A percentile compares a stretch with the other conserved stretches of the same genome.
Evolutionary conservation across 176 grass and related monocot species (phyloP).

Genomic region (Tillandsia leiboldiana): DNA sequence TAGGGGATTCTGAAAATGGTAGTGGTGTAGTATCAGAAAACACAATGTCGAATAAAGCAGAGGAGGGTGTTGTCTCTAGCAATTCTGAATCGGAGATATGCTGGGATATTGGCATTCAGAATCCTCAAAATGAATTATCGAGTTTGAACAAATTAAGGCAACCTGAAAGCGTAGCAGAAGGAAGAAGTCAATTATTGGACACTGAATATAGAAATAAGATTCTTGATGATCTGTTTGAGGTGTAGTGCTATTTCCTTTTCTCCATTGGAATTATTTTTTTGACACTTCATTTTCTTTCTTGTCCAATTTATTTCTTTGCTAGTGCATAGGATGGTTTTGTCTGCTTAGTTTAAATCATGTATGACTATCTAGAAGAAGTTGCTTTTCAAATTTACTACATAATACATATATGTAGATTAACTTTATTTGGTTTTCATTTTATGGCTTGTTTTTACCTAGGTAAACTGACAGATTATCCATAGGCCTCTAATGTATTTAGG

Average conservation of each 20-base stretch:
- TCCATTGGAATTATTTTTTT: not conserved
- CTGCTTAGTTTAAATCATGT: too few relatives aligned
- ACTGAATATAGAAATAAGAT: slow-evolving; percentile 84
- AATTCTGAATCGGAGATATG: slow-evolving; percentile 54
- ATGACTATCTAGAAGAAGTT: not conserved
- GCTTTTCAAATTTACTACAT: not conserved
- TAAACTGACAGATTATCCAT: not conserved
- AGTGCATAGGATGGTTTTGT: too few relatives aligned
- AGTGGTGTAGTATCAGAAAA: slow-evolving; percentile 26
- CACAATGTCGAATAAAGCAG: slow-evolving; percentile 25
- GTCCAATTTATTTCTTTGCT: not conserved
- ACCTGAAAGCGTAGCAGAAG: slow-evolving; percentile 21
- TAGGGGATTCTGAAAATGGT: slow-evolving; percentile 43
- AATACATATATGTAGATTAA: not conserved
- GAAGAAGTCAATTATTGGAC: slow-evolving; percentile 81
- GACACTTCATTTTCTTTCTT: not conserved
- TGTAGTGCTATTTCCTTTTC: slow-evolving; percentile 9
- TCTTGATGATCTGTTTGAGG: slow-evolving; percentile 95
- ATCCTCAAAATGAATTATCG: slow-evolving; percentile 24
- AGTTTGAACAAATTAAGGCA: slow-evolving; percentile 32
- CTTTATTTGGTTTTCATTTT: not conserved
- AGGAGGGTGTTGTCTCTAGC: slow-evolving; percentile 7
- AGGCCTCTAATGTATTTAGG: not conserved
- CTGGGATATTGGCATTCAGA: slow-evolving; percentile 63
- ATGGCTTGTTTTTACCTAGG: not conserved